Evolutionary conservation across 2,329 filamentous ascomycete genomes (phyloP).

Genomic region (Leptosphaerulina australis): DNA sequence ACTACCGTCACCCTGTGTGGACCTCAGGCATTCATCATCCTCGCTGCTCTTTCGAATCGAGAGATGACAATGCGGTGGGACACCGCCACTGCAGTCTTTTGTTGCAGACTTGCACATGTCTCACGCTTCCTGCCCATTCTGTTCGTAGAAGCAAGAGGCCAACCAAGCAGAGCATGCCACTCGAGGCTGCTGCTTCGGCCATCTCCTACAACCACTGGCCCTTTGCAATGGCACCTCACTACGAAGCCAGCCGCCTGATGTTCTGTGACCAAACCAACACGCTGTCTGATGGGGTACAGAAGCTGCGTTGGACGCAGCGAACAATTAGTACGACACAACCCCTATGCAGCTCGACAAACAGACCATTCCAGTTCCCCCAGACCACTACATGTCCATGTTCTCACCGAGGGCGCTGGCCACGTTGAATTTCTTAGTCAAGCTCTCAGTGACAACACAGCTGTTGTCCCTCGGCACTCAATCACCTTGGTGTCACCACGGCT

Average conservation of each 20-base stretch:
- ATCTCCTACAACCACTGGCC: not conserved
- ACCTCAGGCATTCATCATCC: slow-evolving; percentile 3
- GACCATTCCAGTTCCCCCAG: slow-evolving; percentile 57
- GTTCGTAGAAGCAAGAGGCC: not conserved
- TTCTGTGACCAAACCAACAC: slow-evolving; percentile 11
- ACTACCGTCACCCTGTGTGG: not conserved
- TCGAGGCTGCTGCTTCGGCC: not conserved
- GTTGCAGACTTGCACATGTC: not conserved
- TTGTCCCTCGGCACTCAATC: slow-evolving; percentile 53
- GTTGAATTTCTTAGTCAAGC: slow-evolving; percentile 50
- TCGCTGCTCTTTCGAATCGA: not conserved
- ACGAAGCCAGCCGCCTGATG: not conserved
- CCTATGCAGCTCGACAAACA: slow-evolving; percentile 52
- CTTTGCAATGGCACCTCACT: not conserved
- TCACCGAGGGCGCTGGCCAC: slow-evolving; percentile 55
- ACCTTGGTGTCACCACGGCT: slow-evolving; percentile 54
- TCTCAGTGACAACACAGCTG: slow-evolving; percentile 53
- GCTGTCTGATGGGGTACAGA: slow-evolving; percentile 33
- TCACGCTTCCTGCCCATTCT: not conserved
- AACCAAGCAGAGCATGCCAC: not conserved
- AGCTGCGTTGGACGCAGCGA: slow-evolving; percentile 55
- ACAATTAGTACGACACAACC: slow-evolving; percentile 55
- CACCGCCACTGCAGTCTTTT: not conserved
- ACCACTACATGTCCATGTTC: slow-evolving; percentile 51
- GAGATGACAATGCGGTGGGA: not conserved